phyloP scores from a whole-genome alignment of 805 yeast genomes.

The Saccharomycopsis sp. region DNA sequence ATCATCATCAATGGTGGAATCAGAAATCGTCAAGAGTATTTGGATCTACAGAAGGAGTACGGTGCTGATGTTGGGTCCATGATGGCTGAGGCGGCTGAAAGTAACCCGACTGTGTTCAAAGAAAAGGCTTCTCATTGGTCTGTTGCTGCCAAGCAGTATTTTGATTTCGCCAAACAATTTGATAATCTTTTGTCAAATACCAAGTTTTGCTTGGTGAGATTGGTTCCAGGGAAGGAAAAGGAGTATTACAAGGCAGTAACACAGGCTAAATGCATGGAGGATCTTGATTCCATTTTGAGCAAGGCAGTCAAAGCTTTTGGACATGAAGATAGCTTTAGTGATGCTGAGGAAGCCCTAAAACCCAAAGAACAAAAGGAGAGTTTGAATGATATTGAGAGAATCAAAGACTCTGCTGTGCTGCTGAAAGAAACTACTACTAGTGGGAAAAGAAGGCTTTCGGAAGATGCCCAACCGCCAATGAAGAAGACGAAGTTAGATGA shows the following conservation, averaged over 20 bases:
- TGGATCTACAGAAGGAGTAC: conserved; percentile 40
- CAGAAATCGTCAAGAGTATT: conserved; percentile 43
- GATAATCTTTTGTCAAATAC: conserved; percentile 65
- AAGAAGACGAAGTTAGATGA: no score
- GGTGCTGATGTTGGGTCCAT: conserved; percentile 73
- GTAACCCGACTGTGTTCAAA: conserved; percentile 71
- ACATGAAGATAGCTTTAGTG: no score
- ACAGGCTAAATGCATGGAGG: conserved; percentile 33
- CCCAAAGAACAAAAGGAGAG: not conserved
- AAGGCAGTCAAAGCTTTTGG: no score
- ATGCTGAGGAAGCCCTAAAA: not conserved
- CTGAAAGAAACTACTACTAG: no score
- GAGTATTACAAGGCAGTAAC: conserved; percentile 56
- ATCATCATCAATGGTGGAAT: conserved; percentile 81
- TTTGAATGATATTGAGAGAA: no score
- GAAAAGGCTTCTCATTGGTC: conserved; percentile 42
- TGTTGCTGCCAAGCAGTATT: conserved; percentile 44
- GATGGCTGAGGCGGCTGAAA: conserved; percentile 89
- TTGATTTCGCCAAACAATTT: conserved; percentile 41
- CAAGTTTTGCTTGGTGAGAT: conserved; percentile 70
- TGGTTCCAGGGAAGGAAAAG: conserved; percentile 66
- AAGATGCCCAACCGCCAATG: no score
- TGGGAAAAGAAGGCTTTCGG: no score
- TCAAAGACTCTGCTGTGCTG: no score
- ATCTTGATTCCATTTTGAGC: conserved; percentile 1